Evolutionary conservation across 306 rosid species (phyloP).

Genomic region (Cicer bijugum): DNA sequence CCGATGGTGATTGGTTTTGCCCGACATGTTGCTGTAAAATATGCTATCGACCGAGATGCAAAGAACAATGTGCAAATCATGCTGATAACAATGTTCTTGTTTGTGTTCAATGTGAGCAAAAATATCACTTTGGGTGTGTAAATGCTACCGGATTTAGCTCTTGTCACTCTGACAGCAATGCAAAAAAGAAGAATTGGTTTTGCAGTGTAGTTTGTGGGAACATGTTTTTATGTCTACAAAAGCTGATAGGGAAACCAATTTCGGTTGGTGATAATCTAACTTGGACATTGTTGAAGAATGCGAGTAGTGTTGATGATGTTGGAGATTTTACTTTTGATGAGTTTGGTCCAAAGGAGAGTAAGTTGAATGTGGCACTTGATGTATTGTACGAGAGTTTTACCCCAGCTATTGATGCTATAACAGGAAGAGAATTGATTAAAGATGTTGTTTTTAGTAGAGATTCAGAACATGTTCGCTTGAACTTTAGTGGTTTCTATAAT

Average conservation of each 20-base stretch:
- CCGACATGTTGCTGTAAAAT: conserved; percentile 64
- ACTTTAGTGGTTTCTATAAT: conserved; percentile 63
- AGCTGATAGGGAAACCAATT: conserved; percentile 54
- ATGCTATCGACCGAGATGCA: conserved; percentile 43
- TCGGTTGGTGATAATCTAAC: conserved; percentile 51
- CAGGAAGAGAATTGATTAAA: conserved; percentile 45
- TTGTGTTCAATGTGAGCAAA: conserved; percentile 66
- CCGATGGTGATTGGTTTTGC: conserved; percentile 71
- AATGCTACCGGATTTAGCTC: background rate
- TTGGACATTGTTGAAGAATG: conserved; percentile 58
- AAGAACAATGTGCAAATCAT: conserved; percentile 12
- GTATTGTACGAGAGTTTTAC: conserved; percentile 67
- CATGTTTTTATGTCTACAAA: conserved; percentile 47
- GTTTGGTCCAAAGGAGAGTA: conserved; percentile 26
- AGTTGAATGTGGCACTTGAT: conserved; percentile 52
- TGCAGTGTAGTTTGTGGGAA: conserved; percentile 57
- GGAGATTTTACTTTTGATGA: background rate
- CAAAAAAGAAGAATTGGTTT: conserved; percentile 41
- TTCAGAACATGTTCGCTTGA: conserved; percentile 50
- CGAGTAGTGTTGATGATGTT: background rate
- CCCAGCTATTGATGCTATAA: conserved; percentile 36
- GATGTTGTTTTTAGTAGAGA: conserved; percentile 56
- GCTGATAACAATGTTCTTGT: conserved; percentile 8
- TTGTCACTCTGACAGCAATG: background rate
- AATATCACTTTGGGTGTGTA: conserved; percentile 56